Percentiles rank a stretch among this genome's conserved stretches.
These are phyloP conservation scores for Hibiscus syriacus DNA, from an alignment of 345 rosid genomes.

Conservation along the genomic window DNA sequence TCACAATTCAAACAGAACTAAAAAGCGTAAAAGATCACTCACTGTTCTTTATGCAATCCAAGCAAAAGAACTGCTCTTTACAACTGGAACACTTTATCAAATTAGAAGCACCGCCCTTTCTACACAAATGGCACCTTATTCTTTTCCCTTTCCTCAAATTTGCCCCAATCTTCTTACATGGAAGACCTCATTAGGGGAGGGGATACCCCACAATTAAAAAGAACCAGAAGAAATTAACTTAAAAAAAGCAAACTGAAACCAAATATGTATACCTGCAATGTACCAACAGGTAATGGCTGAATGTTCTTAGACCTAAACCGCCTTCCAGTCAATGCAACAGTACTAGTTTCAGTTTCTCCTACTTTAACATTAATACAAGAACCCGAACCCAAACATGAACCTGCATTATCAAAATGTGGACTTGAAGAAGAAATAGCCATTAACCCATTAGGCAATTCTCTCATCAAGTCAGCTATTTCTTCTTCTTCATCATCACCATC, in stretches of 20 bases:
- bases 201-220: slow-evolving; percentile 1
- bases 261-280: slow-evolving; percentile 43
- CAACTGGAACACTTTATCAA: slow-evolving; percentile 71
- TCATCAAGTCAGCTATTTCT: slow-evolving; percentile 28
- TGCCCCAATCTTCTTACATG: slow-evolving; percentile 44
- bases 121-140: slow-evolving; percentile 88
- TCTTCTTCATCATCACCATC: slow-evolving; percentile 30
- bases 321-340: slow-evolving; percentile 33
- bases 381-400: slow-evolving; percentile 23
- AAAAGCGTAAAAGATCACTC: slow-evolving; percentile 13
- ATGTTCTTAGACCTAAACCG: slow-evolving; percentile 81
- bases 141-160: slow-evolving; percentile 49
- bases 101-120: slow-evolving; percentile 38
- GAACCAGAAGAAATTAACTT: not conserved
- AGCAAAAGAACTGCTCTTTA: slow-evolving; percentile 57
- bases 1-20: not conserved
- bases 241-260: not conserved
- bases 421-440: slow-evolving; percentile 75
- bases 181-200: slow-evolving; percentile 30
- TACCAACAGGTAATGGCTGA: slow-evolving; percentile 62
- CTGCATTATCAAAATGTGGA: slow-evolving; percentile 34
- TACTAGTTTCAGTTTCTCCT: slow-evolving; percentile 32
- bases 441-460: slow-evolving; percentile 79
- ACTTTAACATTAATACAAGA: slow-evolving; percentile 54
- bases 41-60: slow-evolving; percentile 71